A percentile compares a stretch with the other conserved stretches of the same genome.
Evolutionary conservation across 2,329 filamentous ascomycete genomes (phyloP).

Genomic region (Xylariaceae sp.): DNA sequence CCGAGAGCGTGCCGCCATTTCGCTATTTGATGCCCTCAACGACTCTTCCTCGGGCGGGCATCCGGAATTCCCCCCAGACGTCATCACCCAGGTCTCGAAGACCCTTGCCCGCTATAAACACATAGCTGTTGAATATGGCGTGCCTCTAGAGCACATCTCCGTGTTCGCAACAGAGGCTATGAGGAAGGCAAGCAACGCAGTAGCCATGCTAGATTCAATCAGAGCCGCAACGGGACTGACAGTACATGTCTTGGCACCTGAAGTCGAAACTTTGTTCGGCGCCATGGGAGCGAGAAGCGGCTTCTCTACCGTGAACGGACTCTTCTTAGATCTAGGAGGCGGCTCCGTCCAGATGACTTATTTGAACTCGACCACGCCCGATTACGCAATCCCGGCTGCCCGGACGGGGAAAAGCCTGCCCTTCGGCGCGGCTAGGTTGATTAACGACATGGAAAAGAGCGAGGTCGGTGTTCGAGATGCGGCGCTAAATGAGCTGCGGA

Average conservation of each 20-base stretch:
- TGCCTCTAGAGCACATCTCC: constrained; percentile 59
- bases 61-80: constrained; percentile 44
- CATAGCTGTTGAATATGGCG: constrained; percentile 64
- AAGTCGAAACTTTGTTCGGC: constrained; percentile 77
- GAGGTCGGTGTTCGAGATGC: constrained; percentile 37
- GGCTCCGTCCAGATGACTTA: constrained; percentile 62
- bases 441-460: constrained; percentile 40
- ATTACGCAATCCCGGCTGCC: constrained; percentile 51
- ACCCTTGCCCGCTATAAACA: constrained; percentile 65
- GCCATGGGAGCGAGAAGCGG: constrained; percentile 77
- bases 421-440: constrained; percentile 56
- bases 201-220: constrained; percentile 62
- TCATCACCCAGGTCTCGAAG: constrained; percentile 60
- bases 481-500: constrained; percentile 50
- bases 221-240: constrained; percentile 56
- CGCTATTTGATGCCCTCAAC: constrained; percentile 77
- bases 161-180: constrained; percentile 88
- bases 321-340: constrained; percentile 85
- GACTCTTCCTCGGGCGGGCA: constrained; percentile 33
- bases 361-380: constrained; percentile 43
- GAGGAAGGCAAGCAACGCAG: constrained; percentile 69
- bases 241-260: constrained; percentile 68
- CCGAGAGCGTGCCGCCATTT: constrained; percentile 72
- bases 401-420: constrained; percentile 52
- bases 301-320: constrained; percentile 60